Conservation (phyloP, 129 eudicot genomes). For the Centella asiatica region DNA sequence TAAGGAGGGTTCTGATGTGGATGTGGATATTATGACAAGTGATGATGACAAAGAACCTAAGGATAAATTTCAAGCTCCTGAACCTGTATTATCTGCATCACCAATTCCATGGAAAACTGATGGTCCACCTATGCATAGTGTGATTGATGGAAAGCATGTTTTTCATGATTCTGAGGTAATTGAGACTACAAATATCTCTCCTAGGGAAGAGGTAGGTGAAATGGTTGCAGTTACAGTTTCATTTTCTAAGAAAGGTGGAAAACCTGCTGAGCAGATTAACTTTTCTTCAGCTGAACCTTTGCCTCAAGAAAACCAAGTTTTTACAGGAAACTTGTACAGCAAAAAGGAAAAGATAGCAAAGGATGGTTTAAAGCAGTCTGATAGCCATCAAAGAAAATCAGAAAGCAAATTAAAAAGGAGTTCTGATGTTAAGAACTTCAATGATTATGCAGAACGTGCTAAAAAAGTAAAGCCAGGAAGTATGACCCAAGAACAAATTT, state of each 20-base stretch:
- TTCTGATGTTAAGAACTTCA: slow-evolving; percentile 32
- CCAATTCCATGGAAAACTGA: slow-evolving; percentile 26
- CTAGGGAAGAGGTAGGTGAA: slow-evolving; percentile 36
- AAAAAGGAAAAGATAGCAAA: slow-evolving; percentile 24
- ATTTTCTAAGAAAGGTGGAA: slow-evolving; percentile 34
- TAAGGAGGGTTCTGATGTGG: slow-evolving; percentile 89
- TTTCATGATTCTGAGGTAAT: slow-evolving; percentile 39
- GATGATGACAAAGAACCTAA: slow-evolving; percentile 78
- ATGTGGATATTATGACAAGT: slow-evolving; percentile 81
- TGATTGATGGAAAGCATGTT: slow-evolving; percentile 41
- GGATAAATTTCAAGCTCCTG: slow-evolving; percentile 23
- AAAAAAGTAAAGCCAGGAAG: slow-evolving; percentile 50
- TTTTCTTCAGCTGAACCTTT: slow-evolving; percentile 22
- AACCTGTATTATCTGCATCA: slow-evolving; percentile 19
- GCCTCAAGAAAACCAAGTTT: slow-evolving; percentile 25
- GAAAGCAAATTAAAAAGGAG: slow-evolving; percentile 46
- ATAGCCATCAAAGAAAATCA: slow-evolving; percentile 16
- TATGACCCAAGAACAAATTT: slow-evolving; percentile 24
- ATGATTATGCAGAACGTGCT: slow-evolving; percentile 32
- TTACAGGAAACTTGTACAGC: slow-evolving; percentile 7
- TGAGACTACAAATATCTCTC: slow-evolving; percentile 54
- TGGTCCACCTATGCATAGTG: slow-evolving; percentile 27
- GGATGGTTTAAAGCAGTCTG: slow-evolving; percentile 28
- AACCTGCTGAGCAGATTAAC: slow-evolving; percentile 27
- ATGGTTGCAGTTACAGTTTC: slow-evolving; percentile 17